Conservation (phyloP, 768 basidiomycete genomes). For the Lactarius deliciosus region DNA sequence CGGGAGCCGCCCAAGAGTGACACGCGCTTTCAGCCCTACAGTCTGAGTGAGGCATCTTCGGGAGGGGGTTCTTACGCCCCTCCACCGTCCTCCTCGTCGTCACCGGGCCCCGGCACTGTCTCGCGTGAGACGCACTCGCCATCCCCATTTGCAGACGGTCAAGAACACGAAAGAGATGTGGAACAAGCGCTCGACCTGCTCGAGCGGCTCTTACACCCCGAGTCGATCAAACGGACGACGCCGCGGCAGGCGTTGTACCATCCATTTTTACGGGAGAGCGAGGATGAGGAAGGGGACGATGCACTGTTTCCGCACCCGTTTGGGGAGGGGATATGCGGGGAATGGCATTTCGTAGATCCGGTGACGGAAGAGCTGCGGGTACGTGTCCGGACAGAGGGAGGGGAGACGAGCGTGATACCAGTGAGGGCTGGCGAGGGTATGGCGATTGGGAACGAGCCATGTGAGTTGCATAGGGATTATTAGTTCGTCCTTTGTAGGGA, state of each 20-base stretch:
- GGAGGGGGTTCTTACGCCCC: constrained; percentile 34
- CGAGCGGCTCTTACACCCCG: constrained; percentile 69
- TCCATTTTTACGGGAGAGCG: constrained; percentile 60
- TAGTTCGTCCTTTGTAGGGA: neutral
- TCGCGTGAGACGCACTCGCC: constrained; percentile 32
- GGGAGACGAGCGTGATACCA: constrained; percentile 25
- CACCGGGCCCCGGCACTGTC: constrained; percentile 30
- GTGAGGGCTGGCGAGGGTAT: constrained; percentile 36
- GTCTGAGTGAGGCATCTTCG: constrained; percentile 21
- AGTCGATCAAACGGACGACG: constrained; percentile 74
- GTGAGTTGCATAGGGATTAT: constrained; percentile 35
- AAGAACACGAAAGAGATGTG: constrained; percentile 53
- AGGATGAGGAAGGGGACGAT: constrained; percentile 64
- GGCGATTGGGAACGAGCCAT: constrained; percentile 37
- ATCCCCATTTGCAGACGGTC: constrained; percentile 36
- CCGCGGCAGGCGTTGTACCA: constrained; percentile 77
- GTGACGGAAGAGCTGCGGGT: constrained; percentile 57
- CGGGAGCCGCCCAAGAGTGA: constrained; percentile 52
- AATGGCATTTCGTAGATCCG: constrained; percentile 60
- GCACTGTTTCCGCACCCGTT: constrained; percentile 67
- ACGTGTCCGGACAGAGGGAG: constrained; percentile 38
- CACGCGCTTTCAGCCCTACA: constrained; percentile 56
- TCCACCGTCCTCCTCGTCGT: constrained; percentile 33
- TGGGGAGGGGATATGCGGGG: constrained; percentile 65
- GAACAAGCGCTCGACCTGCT: constrained; percentile 74